A percentile compares a stretch with the other conserved stretches of the same genome.
phyloP scores from a whole-genome alignment of 768 basidiomycete genomes.

The Hericium rajendrae region DNA sequence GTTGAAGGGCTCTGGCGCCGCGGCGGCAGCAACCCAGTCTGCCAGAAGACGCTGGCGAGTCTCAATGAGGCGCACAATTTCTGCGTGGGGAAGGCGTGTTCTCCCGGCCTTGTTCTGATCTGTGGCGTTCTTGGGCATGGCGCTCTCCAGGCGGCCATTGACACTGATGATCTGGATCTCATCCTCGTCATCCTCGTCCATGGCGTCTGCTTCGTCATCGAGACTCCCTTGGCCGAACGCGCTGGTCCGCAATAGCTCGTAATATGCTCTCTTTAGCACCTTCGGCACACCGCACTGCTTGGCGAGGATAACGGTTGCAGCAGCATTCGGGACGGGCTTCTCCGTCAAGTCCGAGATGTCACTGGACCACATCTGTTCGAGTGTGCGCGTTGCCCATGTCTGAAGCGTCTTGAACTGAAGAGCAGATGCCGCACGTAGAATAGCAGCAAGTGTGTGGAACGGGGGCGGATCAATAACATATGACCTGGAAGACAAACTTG shows the following conservation, averaged over 20 bases:
- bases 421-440: constrained; percentile 27
- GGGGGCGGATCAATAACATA: constrained; percentile 20
- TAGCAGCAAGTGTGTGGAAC: constrained; percentile 21
- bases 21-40: constrained; percentile 15
- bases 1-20: constrained; percentile 12
- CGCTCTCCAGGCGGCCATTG: background rate
- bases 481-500: constrained; percentile 6
- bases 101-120: background rate
- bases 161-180: background rate
- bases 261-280: constrained; percentile 29
- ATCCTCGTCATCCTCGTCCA: background rate
- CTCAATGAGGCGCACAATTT: constrained; percentile 16
- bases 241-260: constrained; percentile 27
- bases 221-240: constrained; percentile 19
- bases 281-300: constrained; percentile 17
- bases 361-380: constrained; percentile 24
- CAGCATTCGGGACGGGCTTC: constrained; percentile 16
- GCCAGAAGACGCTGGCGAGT: constrained; percentile 16
- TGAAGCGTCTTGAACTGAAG: constrained; percentile 24
- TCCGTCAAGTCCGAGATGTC: constrained; percentile 14
- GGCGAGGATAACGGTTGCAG: constrained; percentile 24
- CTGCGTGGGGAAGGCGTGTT: constrained; percentile 6
- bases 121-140: background rate
- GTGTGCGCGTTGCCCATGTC: constrained; percentile 20
- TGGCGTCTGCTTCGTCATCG: constrained; percentile 2